Conservation (phyloP, 495 filamentous ascomycete genomes). For the Penicillium ucsense region DNA sequence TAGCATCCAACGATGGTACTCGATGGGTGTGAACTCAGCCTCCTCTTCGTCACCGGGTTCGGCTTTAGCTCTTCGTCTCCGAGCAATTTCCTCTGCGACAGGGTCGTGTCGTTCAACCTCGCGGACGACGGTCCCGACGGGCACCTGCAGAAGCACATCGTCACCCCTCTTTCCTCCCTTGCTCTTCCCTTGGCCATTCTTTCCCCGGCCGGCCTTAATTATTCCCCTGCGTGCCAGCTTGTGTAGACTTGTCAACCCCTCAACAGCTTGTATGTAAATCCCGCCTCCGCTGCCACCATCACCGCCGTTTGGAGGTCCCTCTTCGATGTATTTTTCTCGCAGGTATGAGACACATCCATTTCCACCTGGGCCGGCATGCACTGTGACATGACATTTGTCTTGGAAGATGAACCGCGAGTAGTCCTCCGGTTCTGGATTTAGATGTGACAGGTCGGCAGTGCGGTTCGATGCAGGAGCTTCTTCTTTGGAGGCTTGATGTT, state of each 20-base stretch:
- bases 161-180: constrained; percentile 72
- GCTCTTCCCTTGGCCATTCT: constrained; percentile 75
- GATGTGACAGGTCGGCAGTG: constrained; percentile 41
- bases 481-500: constrained; percentile 3
- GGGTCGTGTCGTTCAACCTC: constrained; percentile 75
- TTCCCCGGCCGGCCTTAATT: constrained; percentile 69
- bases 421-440: constrained; percentile 72
- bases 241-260: constrained; percentile 82
- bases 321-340: constrained; percentile 74
- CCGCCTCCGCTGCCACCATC: constrained; percentile 88
- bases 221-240: constrained; percentile 74
- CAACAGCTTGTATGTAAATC: constrained; percentile 88
- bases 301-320: constrained; percentile 93
- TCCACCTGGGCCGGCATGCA: constrained; percentile 72
- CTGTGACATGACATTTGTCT: constrained; percentile 68
- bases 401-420: constrained; percentile 75
- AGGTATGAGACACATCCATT: constrained; percentile 90
- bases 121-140: constrained; percentile 82
- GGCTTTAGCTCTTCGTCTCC: constrained; percentile 19
- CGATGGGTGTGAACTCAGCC: constrained; percentile 22
- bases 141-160: constrained; percentile 81
- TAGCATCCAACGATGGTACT: constrained; percentile 70
- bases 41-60: constrained; percentile 16
- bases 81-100: constrained; percentile 49
- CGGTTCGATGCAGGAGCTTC: constrained; percentile 9